Evolutionary conservation across 495 filamentous ascomycete species (phyloP), one percentile per base, ranked within the genome.

Genomic region (Tuber aestivum): DNA sequence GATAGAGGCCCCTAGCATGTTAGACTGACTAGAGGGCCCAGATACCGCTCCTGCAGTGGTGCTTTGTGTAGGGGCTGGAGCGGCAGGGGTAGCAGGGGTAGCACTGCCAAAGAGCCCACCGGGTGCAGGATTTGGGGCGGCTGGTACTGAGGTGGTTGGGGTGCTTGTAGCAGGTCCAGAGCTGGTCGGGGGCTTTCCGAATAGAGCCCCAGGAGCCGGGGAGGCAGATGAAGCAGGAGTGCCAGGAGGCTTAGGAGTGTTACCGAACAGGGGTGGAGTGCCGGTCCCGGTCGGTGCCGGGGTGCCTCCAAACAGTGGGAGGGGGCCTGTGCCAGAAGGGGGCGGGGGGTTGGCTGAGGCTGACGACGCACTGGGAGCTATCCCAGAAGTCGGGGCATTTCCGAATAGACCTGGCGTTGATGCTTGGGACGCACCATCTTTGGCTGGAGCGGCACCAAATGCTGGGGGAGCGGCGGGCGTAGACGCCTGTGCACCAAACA

Each of bases 51-150:
- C 68, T 16, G 73, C 50, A 20, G 73, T 78, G 9, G 80, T 79
- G 45, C 83, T 84, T 32, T 81, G 77, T 69, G 77, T 75, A 41
- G n/a, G 78, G 41, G 10, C 76, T 68, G 38, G 75, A 74, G 75
- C 71, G 3, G 50, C 75, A 27, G 81, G 42, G 14, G 80, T 61
- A 37, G 76, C 41, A 38, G 74, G 68, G n/a, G 76, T 32, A 32
- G 74, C n/a, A 18, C 56, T 45, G 21, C 78, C 72, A n/a, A 81
- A 81, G 32, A 81, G 74, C 42, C 75, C 72, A 23, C 75, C 68
- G 16, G 56, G 56, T 35, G 56, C 3, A 35, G 56, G 1, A 18
- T 16, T 35, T 65, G 27, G 56, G 68, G n/a, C n/a, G 38, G 76
- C 35, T 35, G 81, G 72, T 8, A 74, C 70, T 14, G 74, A 16